Conservation (phyloP, 192 early-diverging fungal genomes). For the Physocladia obscura region DNA sequence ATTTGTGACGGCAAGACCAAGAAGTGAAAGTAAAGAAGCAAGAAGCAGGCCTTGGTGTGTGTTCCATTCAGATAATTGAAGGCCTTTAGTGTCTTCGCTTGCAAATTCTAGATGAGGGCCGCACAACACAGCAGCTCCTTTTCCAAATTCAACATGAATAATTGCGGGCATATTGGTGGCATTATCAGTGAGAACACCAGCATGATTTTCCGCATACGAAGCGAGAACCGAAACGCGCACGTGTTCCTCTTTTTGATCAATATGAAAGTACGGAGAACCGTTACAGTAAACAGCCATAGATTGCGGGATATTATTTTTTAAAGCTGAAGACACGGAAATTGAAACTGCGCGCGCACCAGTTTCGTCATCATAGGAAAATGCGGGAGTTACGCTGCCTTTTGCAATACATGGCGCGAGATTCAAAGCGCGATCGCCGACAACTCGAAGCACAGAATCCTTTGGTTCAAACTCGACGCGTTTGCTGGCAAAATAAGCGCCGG, state of each 20-base stretch:
- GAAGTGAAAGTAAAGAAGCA: slow-evolving; percentile 55
- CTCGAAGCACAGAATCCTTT: slow-evolving; percentile 57
- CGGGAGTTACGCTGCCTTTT: slow-evolving; percentile 72
- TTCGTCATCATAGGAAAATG: slow-evolving; percentile 85
- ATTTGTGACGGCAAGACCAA: slow-evolving; percentile 72
- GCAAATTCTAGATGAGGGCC: slow-evolving; percentile 80
- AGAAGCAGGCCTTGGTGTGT: slow-evolving; percentile 26
- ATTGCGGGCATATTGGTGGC: too few relatives aligned
- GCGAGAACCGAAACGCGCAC: too few relatives aligned
- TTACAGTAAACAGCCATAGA: slow-evolving; percentile 54
- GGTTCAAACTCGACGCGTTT: slow-evolving; percentile 78
- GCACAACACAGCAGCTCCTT: slow-evolving; percentile 65
- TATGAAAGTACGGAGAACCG: slow-evolving; percentile 51
- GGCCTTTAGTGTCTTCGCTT: too few relatives aligned
- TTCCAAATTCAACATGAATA: slow-evolving; percentile 67
- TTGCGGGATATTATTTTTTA: not conserved
- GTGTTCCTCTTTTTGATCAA: too few relatives aligned
- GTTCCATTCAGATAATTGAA: slow-evolving; percentile 51
- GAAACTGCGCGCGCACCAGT: slow-evolving; percentile 65
- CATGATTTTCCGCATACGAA: slow-evolving; percentile 25
- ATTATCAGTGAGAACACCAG: too few relatives aligned
- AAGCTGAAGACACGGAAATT: slow-evolving; percentile 19
- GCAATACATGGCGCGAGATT: slow-evolving; percentile 69
- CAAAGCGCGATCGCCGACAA: slow-evolving; percentile 74
- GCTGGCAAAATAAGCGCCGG: slow-evolving; percentile 83